Conservation (phyloP, 2,329 filamentous ascomycete species). For the Diaporthe citrichinensis region DNA sequence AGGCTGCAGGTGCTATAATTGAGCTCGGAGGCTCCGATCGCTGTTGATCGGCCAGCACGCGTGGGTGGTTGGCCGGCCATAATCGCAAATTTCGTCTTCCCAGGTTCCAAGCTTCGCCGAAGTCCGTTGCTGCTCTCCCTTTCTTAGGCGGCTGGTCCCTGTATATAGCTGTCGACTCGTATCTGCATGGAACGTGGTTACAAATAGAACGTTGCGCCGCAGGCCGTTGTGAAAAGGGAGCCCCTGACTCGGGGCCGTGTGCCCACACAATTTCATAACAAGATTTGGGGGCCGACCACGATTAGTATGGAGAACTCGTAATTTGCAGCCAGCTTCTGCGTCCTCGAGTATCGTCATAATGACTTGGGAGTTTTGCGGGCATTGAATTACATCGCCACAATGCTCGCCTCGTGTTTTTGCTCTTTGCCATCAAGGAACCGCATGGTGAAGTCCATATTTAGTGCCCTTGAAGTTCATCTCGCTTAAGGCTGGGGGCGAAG, state of each 20-base stretch:
- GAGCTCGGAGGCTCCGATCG: constrained; percentile 10
- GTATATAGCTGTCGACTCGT: constrained; percentile 13
- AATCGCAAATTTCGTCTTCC: constrained; percentile 16
- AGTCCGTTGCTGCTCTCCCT: constrained; percentile 16
- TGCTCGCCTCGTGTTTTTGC: constrained; percentile 2
- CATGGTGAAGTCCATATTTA: background rate
- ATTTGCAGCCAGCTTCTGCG: background rate
- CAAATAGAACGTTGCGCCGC: constrained; percentile 6
- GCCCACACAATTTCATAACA: constrained; percentile 23
- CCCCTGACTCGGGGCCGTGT: constrained; percentile 7
- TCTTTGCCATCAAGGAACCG: background rate
- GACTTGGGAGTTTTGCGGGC: background rate
- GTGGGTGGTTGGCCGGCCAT: constrained; percentile 19
- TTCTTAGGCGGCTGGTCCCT: constrained; percentile 7
- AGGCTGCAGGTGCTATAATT: background rate
- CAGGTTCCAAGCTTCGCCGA: constrained; percentile 30
- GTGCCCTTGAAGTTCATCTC: constrained; percentile 11
- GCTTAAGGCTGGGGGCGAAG: background rate
- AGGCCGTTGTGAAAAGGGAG: background rate
- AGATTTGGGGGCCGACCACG: background rate
- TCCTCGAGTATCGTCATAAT: background rate
- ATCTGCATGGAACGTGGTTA: constrained; percentile 16
- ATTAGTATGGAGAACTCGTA: background rate
- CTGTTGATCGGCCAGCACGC: background rate
- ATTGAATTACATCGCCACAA: background rate